Evolutionary conservation across 2,329 filamentous ascomycete species (phyloP).

Genomic region (Colletotrichum tamarilloi): DNA sequence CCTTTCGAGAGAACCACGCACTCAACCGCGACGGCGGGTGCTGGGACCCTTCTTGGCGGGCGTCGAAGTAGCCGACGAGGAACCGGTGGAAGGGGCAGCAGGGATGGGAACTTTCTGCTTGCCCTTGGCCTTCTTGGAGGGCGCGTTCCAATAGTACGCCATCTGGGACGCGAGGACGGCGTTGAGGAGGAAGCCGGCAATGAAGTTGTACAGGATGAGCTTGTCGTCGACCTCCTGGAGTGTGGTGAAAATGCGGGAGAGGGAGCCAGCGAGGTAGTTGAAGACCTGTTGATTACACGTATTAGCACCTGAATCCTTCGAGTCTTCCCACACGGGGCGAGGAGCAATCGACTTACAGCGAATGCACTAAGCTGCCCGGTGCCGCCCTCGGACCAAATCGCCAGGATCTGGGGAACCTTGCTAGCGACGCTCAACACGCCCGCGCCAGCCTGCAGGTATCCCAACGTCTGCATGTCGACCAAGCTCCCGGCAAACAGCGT

Average conservation of each 20-base stretch:
- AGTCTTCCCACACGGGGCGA: neutral
- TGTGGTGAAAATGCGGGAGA: slow-evolving; percentile 97
- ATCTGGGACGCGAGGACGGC: slow-evolving; percentile 88
- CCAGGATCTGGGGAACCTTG: slow-evolving; percentile 93
- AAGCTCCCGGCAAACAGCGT: slow-evolving; percentile 76
- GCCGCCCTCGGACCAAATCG: slow-evolving; percentile 85
- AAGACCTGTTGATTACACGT: slow-evolving; percentile 75
- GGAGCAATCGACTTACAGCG: slow-evolving; percentile 71
- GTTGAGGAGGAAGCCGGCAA: slow-evolving; percentile 93
- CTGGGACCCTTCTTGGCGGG: slow-evolving; percentile 52
- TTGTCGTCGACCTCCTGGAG: slow-evolving; percentile 97
- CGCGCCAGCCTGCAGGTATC: slow-evolving; percentile 84
- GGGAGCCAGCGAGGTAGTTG: slow-evolving; percentile 94
- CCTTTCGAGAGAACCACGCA: no score
- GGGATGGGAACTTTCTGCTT: slow-evolving; percentile 50
- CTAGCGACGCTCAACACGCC: slow-evolving; percentile 86
- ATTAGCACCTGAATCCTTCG: neutral
- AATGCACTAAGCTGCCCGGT: slow-evolving; percentile 98
- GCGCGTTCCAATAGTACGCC: slow-evolving; percentile 94
- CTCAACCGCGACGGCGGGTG: slow-evolving; percentile 56
- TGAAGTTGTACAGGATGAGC: slow-evolving; percentile 93
- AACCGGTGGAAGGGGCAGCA: slow-evolving; percentile 39
- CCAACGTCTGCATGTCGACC: slow-evolving; percentile 74
- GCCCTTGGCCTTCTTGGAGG: slow-evolving; percentile 57
- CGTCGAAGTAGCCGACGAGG: slow-evolving; percentile 39